Conservation (phyloP, 345 rosid species). For the Excoecaria cochinchinensis region DNA sequence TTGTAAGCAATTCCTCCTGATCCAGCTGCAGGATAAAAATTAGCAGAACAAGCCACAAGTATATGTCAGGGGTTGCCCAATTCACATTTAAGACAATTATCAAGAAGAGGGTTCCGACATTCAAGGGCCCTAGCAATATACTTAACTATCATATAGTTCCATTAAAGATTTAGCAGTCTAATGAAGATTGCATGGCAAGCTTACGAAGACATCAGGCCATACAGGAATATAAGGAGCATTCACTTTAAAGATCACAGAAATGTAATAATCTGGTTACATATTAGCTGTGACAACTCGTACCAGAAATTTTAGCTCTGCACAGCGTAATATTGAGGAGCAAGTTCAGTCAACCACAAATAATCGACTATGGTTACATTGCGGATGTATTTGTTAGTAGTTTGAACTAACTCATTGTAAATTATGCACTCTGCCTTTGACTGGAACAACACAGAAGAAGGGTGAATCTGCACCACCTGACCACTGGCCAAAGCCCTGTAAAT, state of each 20-base stretch:
- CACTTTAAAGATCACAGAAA: background rate
- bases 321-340: constrained; percentile 81
- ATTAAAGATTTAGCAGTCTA: too few relatives aligned
- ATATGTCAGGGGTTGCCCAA: too few relatives aligned
- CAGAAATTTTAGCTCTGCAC: constrained; percentile 39
- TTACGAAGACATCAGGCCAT: too few relatives aligned
- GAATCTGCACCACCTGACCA: constrained; percentile 80
- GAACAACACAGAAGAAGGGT: constrained; percentile 79
- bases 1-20: too few relatives aligned
- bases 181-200: too few relatives aligned
- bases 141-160: too few relatives aligned
- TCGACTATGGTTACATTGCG: constrained; percentile 73
- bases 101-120: too few relatives aligned
- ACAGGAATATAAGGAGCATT: background rate
- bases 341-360: constrained; percentile 76
- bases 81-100: too few relatives aligned
- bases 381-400: constrained; percentile 75
- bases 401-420: constrained; percentile 76
- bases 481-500: constrained; percentile 76
- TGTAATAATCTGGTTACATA: background rate
- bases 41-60: too few relatives aligned
- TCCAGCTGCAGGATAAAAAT: too few relatives aligned
- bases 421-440: constrained; percentile 75
- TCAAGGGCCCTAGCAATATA: too few relatives aligned
- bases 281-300: constrained; percentile 13